Base-by-base conservation (phyloP, 352 stramenopile species). In the Pythium dissotocum region DNA sequence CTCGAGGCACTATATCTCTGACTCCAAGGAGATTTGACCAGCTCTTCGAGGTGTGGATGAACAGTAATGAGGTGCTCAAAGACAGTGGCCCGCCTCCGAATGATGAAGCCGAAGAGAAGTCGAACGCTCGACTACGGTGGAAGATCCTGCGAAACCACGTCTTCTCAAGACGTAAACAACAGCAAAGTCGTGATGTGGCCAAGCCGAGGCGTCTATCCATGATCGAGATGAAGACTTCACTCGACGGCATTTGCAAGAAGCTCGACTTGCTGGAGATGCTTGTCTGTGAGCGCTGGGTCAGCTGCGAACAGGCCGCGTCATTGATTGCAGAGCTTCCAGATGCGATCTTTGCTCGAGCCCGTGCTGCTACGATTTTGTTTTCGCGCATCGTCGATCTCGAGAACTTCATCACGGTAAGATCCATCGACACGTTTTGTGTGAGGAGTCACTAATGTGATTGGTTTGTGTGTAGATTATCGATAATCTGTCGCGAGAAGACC, bases 311-410 rank as follows among this genome's bases (percentile, higher is more conserved):
- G 48, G 79, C 81, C 13, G 59, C 69, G 1, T 58, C 73, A 8
- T 44, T 93, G 32, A 65, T 90, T 9, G 44, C 60, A 2, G 38
- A 71, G 1, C 76, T 93, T 9, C 85, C 85, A 1, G 77, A 86
- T 35, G 70, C 67, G n/a, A 68, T 90, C 5, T 65, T 76, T 26
- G 76, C 78, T 12, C 81, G 85, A 4, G 79, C 79, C 42, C 72
- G 79, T 61, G 83, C 83, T 2, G 78, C 78, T 7, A 80, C 83
- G n/a, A 49, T 85, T 6, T 42, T 89, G 6, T 92, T 93, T 60
- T 75, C 76, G n/a, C 76, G 83, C 9, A 67, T 92, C n/a, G 72
- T 90, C 0, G 86, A 96, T 55, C 46, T 93, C 8, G 83, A 94
- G 35, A 92, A 89, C 53, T 95, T 93, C 52, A 68, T 80, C 32